Conservation (phyloP, 345 rosid species). For the Leavenworthia alabamica region DNA sequence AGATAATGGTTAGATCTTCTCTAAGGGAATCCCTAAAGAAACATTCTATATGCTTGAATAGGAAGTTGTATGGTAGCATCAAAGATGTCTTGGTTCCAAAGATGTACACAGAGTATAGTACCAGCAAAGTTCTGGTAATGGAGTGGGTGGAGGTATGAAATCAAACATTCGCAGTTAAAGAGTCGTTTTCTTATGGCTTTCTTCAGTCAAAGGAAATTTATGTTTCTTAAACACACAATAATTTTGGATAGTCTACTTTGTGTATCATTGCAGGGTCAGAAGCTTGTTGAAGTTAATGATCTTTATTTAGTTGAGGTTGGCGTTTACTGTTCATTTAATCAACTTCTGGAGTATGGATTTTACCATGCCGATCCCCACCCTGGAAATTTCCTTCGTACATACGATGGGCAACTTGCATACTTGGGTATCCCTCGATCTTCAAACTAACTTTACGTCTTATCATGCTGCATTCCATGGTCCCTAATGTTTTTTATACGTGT, state of each 20-base stretch:
- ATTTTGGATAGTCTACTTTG: slow-evolving; percentile 7
- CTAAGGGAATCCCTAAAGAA: slow-evolving; percentile 5
- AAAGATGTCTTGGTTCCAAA: slow-evolving; percentile 79
- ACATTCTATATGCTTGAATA: slow-evolving; percentile 30
- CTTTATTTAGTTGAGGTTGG: slow-evolving; percentile 72
- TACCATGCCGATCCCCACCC: slow-evolving; percentile 99
- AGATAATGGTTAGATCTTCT: background rate
- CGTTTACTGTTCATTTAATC: slow-evolving; percentile 92
- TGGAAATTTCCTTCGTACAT: slow-evolving; percentile 85
- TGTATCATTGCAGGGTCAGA: slow-evolving; percentile 54
- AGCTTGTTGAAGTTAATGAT: slow-evolving; percentile 75
- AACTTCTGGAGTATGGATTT: slow-evolving; percentile 87
- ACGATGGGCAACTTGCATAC: slow-evolving; percentile 88
- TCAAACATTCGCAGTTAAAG: background rate
- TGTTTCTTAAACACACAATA: background rate
- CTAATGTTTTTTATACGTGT: background rate
- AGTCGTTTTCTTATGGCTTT: slow-evolving; percentile 4
- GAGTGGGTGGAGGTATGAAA: slow-evolving; percentile 88
- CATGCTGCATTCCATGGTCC: background rate
- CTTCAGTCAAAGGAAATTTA: background rate
- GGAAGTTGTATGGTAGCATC: slow-evolving; percentile 71
- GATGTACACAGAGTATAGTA: slow-evolving; percentile 73
- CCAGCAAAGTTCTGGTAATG: slow-evolving; percentile 82
- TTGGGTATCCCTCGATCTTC: slow-evolving; percentile 45
- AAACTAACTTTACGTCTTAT: background rate